Evolutionary conservation across 768 basidiomycete genomes (phyloP).

Genomic region (Butyriboletus loyo): DNA sequence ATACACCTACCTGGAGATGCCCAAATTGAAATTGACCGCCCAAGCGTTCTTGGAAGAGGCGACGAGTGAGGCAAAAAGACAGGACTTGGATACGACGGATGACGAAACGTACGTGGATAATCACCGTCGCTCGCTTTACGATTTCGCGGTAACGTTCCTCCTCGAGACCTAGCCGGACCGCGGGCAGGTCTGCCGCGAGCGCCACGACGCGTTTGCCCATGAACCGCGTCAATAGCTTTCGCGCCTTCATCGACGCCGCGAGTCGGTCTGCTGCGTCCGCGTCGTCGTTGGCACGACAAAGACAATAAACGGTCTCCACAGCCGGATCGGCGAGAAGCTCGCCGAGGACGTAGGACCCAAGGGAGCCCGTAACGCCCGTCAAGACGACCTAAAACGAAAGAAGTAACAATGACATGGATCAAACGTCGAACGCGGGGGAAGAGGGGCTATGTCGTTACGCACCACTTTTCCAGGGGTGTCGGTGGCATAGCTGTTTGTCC

Average conservation of each 20-base stretch:
- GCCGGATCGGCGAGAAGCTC: slow-evolving; percentile 36
- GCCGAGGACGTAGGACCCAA: slow-evolving; percentile 53
- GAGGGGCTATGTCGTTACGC: background rate
- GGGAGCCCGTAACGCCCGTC: slow-evolving; percentile 52
- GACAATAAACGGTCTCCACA: slow-evolving; percentile 45
- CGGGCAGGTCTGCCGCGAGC: slow-evolving; percentile 42
- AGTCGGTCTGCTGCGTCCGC: slow-evolving; percentile 41
- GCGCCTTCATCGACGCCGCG: slow-evolving; percentile 37
- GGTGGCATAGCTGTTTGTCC: slow-evolving; percentile 12
- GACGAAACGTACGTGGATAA: slow-evolving; percentile 40
- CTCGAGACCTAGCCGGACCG: slow-evolving; percentile 40
- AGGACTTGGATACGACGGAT: too few relatives aligned
- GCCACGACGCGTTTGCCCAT: slow-evolving; percentile 33
- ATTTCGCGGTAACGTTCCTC: slow-evolving; percentile 36
- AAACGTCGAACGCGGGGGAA: background rate
- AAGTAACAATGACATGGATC: background rate
- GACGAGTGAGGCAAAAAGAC: background rate
- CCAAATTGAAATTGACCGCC: slow-evolving; percentile 55
- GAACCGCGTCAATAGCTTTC: slow-evolving; percentile 29
- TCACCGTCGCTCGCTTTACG: slow-evolving; percentile 35
- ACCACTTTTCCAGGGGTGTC: slow-evolving; percentile 15
- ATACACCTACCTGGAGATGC: slow-evolving; percentile 22
- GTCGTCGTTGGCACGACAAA: slow-evolving; percentile 48
- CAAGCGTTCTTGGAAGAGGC: slow-evolving; percentile 43
- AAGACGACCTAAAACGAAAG: slow-evolving; percentile 31